Percentiles rank a stretch among this genome's conserved stretches.
These are phyloP conservation scores for Asclepias syriaca DNA, from an alignment of 257 asterid genomes.

Conservation along the genomic window DNA sequence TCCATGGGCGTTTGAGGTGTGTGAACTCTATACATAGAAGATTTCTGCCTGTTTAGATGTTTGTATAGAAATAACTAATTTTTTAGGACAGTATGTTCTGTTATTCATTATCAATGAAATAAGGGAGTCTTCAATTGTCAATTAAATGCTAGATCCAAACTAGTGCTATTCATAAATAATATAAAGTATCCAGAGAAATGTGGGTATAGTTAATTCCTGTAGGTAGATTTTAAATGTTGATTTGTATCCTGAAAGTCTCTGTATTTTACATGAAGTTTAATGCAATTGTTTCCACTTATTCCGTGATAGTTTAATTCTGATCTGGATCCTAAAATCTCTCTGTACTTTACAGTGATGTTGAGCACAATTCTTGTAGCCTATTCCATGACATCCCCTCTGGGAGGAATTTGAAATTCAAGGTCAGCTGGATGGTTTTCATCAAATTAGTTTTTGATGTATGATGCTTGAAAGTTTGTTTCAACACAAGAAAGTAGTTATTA, in stretches of 20 bases:
- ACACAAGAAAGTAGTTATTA: not conserved
- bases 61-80: not conserved
- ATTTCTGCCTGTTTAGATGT: not conserved
- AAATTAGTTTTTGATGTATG: not conserved
- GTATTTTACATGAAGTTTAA: conserved; percentile 51
- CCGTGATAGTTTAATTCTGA: conserved; percentile 35
- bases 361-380: conserved; percentile 65
- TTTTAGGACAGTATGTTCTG: not conserved
- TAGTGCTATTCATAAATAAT: not conserved
- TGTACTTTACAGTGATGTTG: conserved; percentile 56
- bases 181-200: not conserved
- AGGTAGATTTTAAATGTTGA: not conserved
- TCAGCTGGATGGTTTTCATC: conserved; percentile 20
- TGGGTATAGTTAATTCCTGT: not conserved
- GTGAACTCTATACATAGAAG: not conserved
- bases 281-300: conserved; percentile 67
- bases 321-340: not conserved
- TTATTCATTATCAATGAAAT: not conserved
- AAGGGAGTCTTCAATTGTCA: not conserved
- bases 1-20: conserved; percentile 97
- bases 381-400: conserved; percentile 86
- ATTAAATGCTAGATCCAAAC: not conserved
- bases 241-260: not conserved
- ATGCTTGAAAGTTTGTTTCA: not conserved
- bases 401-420: conserved; percentile 84